phyloP scores from a whole-genome alignment of 148 eudicot genomes.

The Chenopodium berlandieri region DNA sequence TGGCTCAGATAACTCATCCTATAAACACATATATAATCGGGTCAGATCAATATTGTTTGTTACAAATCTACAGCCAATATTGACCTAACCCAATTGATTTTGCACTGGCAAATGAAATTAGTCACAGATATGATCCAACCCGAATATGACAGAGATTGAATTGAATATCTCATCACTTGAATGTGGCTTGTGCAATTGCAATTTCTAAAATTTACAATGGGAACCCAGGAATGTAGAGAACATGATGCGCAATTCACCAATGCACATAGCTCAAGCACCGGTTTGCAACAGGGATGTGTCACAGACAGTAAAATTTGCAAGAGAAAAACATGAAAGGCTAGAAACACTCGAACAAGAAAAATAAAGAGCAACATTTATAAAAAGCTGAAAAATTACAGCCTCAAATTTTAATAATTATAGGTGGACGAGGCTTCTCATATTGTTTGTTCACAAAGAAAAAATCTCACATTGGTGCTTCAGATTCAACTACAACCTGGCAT shows the following conservation, averaged over 20 bases:
- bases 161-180: neutral
- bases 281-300: neutral
- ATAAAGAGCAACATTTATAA: neutral
- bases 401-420: neutral
- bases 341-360: neutral
- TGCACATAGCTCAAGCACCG: neutral
- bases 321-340: neutral
- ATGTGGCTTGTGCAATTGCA: neutral
- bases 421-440: neutral
- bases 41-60: no score
- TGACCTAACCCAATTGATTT: neutral
- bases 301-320: no score
- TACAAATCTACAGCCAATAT: neutral
- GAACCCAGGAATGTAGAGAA: neutral
- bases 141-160: neutral
- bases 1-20: neutral
- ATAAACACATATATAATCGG: no score
- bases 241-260: neutral
- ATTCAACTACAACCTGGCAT: neutral
- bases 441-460: neutral
- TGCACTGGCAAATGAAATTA: neutral
- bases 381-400: neutral
- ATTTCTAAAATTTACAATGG: no score
- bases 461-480: slow-evolving; percentile 1
- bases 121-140: neutral